phyloP scores from a whole-genome alignment of 257 asterid genomes.

The Solanum piurae region DNA sequence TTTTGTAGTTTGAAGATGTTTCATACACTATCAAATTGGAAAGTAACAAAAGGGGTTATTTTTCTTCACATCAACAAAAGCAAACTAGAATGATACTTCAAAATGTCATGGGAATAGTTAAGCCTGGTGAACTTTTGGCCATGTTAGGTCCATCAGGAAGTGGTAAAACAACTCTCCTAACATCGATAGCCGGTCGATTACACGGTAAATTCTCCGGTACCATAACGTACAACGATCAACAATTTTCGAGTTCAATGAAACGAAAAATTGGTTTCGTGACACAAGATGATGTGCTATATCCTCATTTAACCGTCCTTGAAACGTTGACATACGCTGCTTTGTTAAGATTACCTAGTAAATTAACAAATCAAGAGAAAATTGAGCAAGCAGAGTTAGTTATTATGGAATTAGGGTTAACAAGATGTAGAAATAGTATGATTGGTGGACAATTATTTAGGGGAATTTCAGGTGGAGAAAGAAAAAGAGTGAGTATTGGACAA shows the following conservation, averaged over 20 bases:
- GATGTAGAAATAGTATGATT: conserved; percentile 46
- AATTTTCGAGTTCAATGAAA: conserved; percentile 37
- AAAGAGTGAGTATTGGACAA: conserved; percentile 77
- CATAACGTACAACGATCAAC: conserved; percentile 47
- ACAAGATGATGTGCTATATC: conserved; percentile 74
- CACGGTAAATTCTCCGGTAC: conserved; percentile 53
- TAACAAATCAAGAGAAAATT: conserved; percentile 32
- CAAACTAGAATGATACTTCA: conserved; percentile 30
- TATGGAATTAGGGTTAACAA: conserved; percentile 50
- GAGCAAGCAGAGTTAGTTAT: conserved; percentile 54
- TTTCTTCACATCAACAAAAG: conserved; percentile 31
- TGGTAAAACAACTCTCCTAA: conserved; percentile 77
- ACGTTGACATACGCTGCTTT: conserved; percentile 66
- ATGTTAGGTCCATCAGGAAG: conserved; percentile 97
- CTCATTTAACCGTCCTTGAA: conserved; percentile 73
- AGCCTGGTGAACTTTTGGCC: conserved; percentile 73
- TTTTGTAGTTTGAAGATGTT: conserved; percentile 69
- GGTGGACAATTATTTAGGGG: conserved; percentile 65
- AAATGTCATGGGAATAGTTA: conserved; percentile 48
- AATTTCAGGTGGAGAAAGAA: conserved; percentile 80
- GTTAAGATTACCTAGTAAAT: conserved; percentile 44
- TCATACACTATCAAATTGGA: conserved; percentile 31
- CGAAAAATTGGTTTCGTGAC: conserved; percentile 65
- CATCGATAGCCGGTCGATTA: conserved; percentile 63
- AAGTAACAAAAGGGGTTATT: conserved; percentile 9